Conservation (phyloP, 2,329 filamentous ascomycete genomes). For the Exophiala aquamarina region DNA sequence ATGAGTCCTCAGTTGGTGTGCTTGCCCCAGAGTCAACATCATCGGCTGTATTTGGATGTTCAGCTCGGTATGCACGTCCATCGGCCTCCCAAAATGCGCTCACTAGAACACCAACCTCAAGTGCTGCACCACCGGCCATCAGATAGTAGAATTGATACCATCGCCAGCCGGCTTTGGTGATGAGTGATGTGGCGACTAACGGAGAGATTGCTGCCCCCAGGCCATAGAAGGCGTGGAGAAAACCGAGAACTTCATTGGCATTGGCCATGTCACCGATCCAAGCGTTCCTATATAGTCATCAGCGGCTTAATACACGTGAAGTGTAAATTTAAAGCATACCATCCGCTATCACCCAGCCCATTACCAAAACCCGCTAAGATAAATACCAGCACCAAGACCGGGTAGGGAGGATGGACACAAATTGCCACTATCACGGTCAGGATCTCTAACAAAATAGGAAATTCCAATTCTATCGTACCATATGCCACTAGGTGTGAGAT, state of each 20-base stretch:
- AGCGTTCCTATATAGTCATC: constrained; percentile 50
- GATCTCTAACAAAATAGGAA: neutral
- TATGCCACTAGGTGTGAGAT: constrained; percentile 65
- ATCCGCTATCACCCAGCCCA: constrained; percentile 63
- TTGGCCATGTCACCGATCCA: constrained; percentile 71
- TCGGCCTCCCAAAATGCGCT: constrained; percentile 53
- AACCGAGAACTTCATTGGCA: constrained; percentile 73
- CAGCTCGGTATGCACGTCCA: constrained; percentile 19
- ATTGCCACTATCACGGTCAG: constrained; percentile 48
- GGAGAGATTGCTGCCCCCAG: constrained; percentile 71
- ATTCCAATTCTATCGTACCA: constrained; percentile 17
- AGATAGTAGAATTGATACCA: constrained; percentile 75
- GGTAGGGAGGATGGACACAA: constrained; percentile 67
- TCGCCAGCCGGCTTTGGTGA: constrained; percentile 38
- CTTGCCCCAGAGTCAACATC: constrained; percentile 40
- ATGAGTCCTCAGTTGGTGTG: constrained; percentile 44
- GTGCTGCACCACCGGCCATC: constrained; percentile 50
- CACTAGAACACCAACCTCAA: constrained; percentile 20
- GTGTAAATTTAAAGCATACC: constrained; percentile 42
- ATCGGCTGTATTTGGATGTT: constrained; percentile 33
- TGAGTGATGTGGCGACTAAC: constrained; percentile 68
- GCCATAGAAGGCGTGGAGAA: constrained; percentile 68
- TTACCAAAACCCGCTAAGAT: constrained; percentile 70
- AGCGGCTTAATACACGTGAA: constrained; percentile 38
- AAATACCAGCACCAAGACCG: constrained; percentile 64